These are phyloP conservation scores for Hypoxylon rickii DNA, from an alignment of 495 filamentous ascomycete species.

Conservation along the genomic window DNA sequence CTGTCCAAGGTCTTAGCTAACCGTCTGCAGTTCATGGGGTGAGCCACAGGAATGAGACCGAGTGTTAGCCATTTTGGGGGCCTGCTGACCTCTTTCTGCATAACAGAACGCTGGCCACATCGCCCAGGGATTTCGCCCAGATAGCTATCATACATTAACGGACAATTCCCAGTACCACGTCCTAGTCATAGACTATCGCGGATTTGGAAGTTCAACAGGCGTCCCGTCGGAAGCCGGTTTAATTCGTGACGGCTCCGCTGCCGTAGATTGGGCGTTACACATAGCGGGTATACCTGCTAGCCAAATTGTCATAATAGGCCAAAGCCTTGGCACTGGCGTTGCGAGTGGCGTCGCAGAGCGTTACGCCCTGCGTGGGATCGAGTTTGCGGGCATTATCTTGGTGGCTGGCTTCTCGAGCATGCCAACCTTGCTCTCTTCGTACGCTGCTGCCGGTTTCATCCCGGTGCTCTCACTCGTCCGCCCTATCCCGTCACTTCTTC, in stretches of 20 bases:
- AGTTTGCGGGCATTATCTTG: conserved; percentile 74
- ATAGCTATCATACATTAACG: conserved; percentile 66
- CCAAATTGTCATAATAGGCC: conserved; percentile 81
- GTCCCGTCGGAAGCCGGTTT: conserved; percentile 80
- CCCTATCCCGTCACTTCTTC: conserved; percentile 48
- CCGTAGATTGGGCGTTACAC: conserved; percentile 71
- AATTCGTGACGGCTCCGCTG: conserved; percentile 74
- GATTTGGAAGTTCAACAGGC: conserved; percentile 82
- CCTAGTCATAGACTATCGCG: conserved; percentile 80
- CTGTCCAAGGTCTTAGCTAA: conserved; percentile 6
- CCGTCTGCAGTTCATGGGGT: conserved; percentile 49
- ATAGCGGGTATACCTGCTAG: conserved; percentile 66
- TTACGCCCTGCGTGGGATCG: conserved; percentile 53
- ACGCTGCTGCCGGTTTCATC: conserved; percentile 71
- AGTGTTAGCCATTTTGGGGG: no score
- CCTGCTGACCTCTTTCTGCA: conserved; percentile 5
- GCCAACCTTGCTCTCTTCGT: conserved; percentile 65
- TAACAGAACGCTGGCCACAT: conserved; percentile 64
- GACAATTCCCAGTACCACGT: conserved; percentile 62
- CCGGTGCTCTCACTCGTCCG: conserved; percentile 77
- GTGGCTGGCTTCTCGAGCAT: conserved; percentile 79
- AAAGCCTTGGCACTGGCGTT: conserved; percentile 88
- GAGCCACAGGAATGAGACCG: conserved; percentile 29
- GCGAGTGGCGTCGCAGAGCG: conserved; percentile 70
- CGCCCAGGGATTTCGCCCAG: conserved; percentile 63